phyloP scores from a whole-genome alignment of 768 basidiomycete genomes.

The Rhodotorula paludigena region DNA sequence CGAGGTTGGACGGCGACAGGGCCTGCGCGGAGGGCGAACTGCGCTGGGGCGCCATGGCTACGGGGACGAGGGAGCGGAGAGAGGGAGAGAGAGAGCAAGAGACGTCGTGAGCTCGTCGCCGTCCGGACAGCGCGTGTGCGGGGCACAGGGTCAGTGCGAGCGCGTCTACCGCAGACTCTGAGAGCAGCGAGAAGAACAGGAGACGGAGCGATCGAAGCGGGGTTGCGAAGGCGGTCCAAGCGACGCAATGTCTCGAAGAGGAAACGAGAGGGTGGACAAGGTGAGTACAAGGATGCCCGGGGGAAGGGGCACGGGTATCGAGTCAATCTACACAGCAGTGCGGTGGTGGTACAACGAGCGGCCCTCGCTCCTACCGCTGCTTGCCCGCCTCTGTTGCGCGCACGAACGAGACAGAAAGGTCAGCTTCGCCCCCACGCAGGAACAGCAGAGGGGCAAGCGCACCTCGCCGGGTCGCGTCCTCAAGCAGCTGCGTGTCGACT shows the following conservation, averaged over 20 bases:
- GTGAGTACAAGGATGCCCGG: too few relatives aligned
- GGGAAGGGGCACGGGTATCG: background rate
- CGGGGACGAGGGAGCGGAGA: background rate
- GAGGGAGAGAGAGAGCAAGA: background rate
- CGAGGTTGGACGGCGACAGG: slow-evolving; percentile 14
- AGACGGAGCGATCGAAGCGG: too few relatives aligned
- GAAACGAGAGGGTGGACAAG: too few relatives aligned
- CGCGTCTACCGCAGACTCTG: too few relatives aligned
- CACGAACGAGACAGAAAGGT: background rate
- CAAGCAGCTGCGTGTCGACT: slow-evolving; percentile 89
- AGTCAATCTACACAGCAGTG: too few relatives aligned
- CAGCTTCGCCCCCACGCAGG: background rate
- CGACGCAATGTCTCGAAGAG: too few relatives aligned
- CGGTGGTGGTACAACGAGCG: background rate
- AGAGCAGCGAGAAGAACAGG: too few relatives aligned
- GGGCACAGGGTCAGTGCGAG: too few relatives aligned
- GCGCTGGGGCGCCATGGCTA: background rate
- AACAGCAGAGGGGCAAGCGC: background rate
- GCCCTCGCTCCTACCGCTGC: slow-evolving; percentile 1
- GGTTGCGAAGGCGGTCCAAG: too few relatives aligned
- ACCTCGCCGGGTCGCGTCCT: slow-evolving; percentile 97
- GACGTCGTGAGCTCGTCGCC: too few relatives aligned
- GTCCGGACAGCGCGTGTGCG: too few relatives aligned
- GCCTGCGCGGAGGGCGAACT: too few relatives aligned
- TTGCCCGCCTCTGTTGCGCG: slow-evolving; percentile 14